Percentiles rank a stretch among this genome's conserved stretches.
phyloP scores from a whole-genome alignment of 2,329 filamentous ascomycete species.

The Talaromyces sp. region DNA sequence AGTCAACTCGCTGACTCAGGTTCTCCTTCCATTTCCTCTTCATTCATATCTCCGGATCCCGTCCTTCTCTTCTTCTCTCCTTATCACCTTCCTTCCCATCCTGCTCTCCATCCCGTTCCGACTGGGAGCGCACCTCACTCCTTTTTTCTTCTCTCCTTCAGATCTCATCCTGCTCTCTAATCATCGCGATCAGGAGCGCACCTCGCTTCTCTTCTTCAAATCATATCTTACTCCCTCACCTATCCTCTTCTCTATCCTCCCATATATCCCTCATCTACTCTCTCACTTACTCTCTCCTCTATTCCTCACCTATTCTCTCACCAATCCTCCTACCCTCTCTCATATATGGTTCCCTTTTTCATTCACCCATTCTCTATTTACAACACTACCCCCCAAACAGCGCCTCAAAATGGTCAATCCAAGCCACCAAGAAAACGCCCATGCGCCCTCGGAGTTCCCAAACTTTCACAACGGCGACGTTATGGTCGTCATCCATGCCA shows the following conservation, averaged over 20 bases:
- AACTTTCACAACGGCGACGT: conserved; percentile 43
- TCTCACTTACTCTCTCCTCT: neutral
- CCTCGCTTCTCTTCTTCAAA: neutral
- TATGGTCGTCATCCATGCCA: conserved; percentile 36
- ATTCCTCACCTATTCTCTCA: neutral
- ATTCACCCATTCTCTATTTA: neutral
- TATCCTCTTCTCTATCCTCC: neutral
- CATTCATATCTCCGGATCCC: neutral
- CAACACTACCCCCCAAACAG: neutral
- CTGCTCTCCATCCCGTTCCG: neutral
- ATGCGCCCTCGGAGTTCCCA: conserved; percentile 31
- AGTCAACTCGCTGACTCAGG: neutral
- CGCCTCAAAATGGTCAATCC: neutral
- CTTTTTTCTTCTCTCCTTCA: neutral
- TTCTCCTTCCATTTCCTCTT: neutral
- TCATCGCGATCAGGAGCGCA: neutral
- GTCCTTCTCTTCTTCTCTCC: neutral
- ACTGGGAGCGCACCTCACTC: neutral
- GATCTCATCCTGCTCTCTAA: neutral
- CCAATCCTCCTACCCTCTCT: neutral
- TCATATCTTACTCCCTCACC: neutral
- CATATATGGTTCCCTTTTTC: neutral
- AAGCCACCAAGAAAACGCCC: too few species aligned
- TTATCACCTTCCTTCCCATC: conserved; percentile 21
- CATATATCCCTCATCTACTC: neutral